phyloP scores from a whole-genome alignment of 306 rosid species.

The Phaseolus lunatus region DNA sequence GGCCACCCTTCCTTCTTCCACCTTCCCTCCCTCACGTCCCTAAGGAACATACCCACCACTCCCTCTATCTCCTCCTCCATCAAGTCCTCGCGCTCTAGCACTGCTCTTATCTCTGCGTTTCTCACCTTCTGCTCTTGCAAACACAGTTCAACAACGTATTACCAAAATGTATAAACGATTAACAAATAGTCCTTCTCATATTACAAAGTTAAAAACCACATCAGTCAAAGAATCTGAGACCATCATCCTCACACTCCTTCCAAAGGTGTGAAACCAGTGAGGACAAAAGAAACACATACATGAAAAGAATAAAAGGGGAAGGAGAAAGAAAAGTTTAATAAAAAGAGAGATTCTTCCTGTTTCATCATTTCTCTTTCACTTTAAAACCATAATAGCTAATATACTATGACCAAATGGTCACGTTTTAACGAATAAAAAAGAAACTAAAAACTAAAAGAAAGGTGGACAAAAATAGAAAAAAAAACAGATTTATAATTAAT shows the following conservation, averaged over 20 bases:
- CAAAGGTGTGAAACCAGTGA: not conserved
- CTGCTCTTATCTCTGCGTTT: conserved; percentile 51
- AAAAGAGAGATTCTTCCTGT: not conserved
- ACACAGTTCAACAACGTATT: no score
- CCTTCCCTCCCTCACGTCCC: conserved; percentile 62
- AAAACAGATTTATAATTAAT: no score
- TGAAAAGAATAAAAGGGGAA: not conserved
- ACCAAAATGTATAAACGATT: no score
- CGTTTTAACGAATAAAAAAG: no score
- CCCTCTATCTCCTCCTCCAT: conserved; percentile 59
- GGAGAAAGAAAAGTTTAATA: not conserved
- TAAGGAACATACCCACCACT: conserved; percentile 55
- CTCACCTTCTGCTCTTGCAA: conserved; percentile 57
- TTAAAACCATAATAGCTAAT: no score
- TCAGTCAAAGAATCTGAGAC: not conserved
- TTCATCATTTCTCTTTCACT: not conserved
- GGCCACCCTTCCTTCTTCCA: conserved; percentile 93
- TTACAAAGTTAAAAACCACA: no score
- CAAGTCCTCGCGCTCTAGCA: conserved; percentile 50
- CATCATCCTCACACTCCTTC: not conserved
- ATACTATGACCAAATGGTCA: no score
- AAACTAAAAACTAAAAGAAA: no score
- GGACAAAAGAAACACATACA: not conserved
- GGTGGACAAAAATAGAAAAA: no score
- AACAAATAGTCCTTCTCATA: no score